phyloP scores from a whole-genome alignment of 2,329 filamentous ascomycete species.

The Epichloe coenophiala region DNA sequence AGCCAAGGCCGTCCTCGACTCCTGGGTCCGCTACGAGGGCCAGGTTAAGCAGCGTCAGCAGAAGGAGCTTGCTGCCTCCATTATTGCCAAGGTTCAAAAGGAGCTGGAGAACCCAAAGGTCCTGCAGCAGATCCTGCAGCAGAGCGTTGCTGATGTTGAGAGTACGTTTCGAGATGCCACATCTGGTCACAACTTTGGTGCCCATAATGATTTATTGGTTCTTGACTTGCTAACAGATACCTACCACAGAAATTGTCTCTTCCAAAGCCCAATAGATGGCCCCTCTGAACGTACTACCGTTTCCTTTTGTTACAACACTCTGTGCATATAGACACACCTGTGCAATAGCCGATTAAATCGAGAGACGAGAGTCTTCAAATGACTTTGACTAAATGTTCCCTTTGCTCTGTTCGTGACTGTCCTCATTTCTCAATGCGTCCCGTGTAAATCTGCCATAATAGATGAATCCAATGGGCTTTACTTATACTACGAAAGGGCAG shows the following conservation, averaged over 20 bases:
- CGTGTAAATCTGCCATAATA: background rate
- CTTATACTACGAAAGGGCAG: no score
- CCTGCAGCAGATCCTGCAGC: conserved; percentile 93
- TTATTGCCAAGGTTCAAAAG: conserved; percentile 98
- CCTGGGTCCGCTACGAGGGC: conserved; percentile 95
- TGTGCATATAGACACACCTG: conserved; percentile 46
- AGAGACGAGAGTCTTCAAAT: conserved; percentile 3
- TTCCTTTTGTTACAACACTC: conserved; percentile 41
- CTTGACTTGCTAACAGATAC: conserved; percentile 19
- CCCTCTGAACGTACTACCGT: conserved; percentile 20
- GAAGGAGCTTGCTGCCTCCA: conserved; percentile 78
- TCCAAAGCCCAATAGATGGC: conserved; percentile 49
- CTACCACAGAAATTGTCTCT: conserved; percentile 41
- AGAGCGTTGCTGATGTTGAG: conserved; percentile 93
- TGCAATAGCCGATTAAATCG: conserved; percentile 40
- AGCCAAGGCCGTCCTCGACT: conserved; percentile 91
- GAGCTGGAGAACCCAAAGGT: conserved; percentile 96
- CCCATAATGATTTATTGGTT: no score
- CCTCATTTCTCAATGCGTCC: background rate
- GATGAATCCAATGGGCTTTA: no score
- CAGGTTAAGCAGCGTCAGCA: conserved; percentile 99
- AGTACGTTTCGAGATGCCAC: conserved; percentile 39
- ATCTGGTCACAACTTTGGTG: no score
- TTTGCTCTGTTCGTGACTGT: background rate
- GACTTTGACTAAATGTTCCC: background rate